Conservation (phyloP, 805 yeast species). For the Candida morakotiae region DNA sequence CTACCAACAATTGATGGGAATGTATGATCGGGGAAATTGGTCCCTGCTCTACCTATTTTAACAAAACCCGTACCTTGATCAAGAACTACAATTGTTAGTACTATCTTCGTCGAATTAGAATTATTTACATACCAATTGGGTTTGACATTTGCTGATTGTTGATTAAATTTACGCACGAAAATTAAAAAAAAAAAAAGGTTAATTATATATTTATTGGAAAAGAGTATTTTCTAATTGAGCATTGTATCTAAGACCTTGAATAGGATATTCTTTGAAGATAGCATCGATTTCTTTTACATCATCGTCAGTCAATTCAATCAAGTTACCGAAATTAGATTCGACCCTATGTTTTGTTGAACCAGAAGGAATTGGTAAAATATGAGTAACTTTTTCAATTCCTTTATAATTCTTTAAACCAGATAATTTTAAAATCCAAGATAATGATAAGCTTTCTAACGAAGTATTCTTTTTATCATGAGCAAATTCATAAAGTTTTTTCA, state of each 20-base stretch:
- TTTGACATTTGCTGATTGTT: conserved; percentile 3
- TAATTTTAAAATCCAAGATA: conserved; percentile 50
- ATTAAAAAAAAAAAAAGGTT: neutral
- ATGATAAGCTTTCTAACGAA: conserved; percentile 51
- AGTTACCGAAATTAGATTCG: conserved; percentile 50
- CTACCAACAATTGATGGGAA: conserved; percentile 97
- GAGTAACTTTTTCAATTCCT: conserved; percentile 42
- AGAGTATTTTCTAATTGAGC: conserved; percentile 15
- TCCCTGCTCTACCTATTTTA: conserved; percentile 94
- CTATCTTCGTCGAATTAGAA: neutral
- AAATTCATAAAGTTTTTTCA: conserved; percentile 44
- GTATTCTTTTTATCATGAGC: conserved; percentile 46
- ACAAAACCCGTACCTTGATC: conserved; percentile 99
- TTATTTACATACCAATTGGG: neutral
- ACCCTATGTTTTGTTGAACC: conserved; percentile 59
- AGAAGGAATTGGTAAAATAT: conserved; percentile 77
- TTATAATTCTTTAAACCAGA: conserved; percentile 56
- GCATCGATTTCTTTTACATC: conserved; percentile 54
- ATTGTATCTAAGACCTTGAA: conserved; percentile 57
- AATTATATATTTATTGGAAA: conserved; percentile 4
- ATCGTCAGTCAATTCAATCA: conserved; percentile 45
- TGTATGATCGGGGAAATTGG: conserved; percentile 94
- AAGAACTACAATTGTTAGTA: conserved; percentile 50
- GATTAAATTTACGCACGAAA: conserved; percentile 1
- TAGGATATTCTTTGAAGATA: conserved; percentile 38